Percentiles rank a stretch among this genome's conserved stretches.
Conservation (phyloP, 1,139 yeast species). For the Saccharomyces hybrid region DNA sequence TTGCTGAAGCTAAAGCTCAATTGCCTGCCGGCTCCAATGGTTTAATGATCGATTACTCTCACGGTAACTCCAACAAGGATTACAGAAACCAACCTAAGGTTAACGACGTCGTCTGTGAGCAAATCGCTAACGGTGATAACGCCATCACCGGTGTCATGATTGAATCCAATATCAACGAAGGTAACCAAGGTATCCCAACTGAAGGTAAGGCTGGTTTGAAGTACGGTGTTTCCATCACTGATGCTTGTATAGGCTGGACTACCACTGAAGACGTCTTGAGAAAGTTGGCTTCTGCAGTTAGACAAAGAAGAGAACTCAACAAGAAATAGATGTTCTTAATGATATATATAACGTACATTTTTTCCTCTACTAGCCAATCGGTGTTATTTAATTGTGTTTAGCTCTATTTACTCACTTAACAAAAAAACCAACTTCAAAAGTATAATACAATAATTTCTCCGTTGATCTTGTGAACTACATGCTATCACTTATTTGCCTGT, state of each 20-base stretch:
- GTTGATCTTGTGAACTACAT: background rate
- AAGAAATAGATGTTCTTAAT: conserved; percentile 10
- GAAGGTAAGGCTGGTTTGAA: conserved; percentile 68
- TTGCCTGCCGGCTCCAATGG: conserved; percentile 39
- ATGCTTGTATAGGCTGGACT: conserved; percentile 93
- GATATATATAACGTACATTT: background rate
- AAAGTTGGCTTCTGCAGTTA: conserved; percentile 74
- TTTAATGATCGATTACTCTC: conserved; percentile 95
- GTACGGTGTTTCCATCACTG: conserved; percentile 95
- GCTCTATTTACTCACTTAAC: background rate
- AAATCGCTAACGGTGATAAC: conserved; percentile 72
- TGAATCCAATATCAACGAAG: conserved; percentile 88
- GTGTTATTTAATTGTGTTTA: background rate
- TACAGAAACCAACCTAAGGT: conserved; percentile 93
- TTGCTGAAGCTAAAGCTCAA: conserved; percentile 65
- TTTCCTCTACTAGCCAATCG: background rate
- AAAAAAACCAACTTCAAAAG: no score
- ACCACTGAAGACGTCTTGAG: conserved; percentile 74
- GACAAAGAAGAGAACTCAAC: conserved; percentile 54
- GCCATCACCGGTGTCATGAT: conserved; percentile 89
- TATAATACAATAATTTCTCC: background rate
- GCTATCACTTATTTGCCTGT: background rate
- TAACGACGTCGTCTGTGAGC: conserved; percentile 68
- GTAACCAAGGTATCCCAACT: conserved; percentile 78
- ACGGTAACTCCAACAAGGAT: conserved; percentile 92